Evolutionary conservation across 1,284 basidiomycete genomes (phyloP).

Genomic region (Sanghuangporus baumii): DNA sequence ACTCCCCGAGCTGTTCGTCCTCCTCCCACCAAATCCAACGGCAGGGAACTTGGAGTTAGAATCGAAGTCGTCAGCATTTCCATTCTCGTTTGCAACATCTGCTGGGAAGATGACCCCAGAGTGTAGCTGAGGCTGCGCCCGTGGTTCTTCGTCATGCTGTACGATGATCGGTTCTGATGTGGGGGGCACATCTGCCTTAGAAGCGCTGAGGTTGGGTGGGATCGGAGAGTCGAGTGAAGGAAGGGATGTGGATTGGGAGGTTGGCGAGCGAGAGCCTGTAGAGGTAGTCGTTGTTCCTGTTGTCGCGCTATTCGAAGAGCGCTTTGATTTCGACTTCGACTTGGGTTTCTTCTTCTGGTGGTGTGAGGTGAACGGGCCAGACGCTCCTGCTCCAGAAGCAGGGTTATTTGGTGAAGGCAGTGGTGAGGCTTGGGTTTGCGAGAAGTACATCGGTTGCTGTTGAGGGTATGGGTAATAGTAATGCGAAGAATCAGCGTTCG

Average conservation of each 20-base stretch:
- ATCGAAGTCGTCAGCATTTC: no score
- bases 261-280: constrained; percentile 26
- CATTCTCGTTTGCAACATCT: neutral
- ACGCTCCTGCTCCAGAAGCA: neutral
- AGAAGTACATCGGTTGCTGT: constrained; percentile 23
- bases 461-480: constrained; percentile 25
- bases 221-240: constrained; percentile 10
- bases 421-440: neutral
- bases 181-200: no score
- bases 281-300: constrained; percentile 20
- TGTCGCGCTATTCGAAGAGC: constrained; percentile 18
- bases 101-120: neutral
- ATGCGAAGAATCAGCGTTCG: constrained; percentile 26
- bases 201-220: neutral
- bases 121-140: neutral
- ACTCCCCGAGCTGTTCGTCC: constrained; percentile 16
- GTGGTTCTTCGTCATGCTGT: neutral
- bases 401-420: neutral
- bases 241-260: constrained; percentile 29
- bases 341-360: constrained; percentile 22
- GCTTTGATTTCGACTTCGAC: constrained; percentile 25
- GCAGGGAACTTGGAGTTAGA: constrained; percentile 12
- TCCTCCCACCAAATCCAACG: constrained; percentile 17
- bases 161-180: constrained; percentile 11
- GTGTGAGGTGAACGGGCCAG: neutral